These are phyloP conservation scores for Penicillium waksmanii DNA, from an alignment of 495 filamentous ascomycete species.

Conservation along the genomic window DNA sequence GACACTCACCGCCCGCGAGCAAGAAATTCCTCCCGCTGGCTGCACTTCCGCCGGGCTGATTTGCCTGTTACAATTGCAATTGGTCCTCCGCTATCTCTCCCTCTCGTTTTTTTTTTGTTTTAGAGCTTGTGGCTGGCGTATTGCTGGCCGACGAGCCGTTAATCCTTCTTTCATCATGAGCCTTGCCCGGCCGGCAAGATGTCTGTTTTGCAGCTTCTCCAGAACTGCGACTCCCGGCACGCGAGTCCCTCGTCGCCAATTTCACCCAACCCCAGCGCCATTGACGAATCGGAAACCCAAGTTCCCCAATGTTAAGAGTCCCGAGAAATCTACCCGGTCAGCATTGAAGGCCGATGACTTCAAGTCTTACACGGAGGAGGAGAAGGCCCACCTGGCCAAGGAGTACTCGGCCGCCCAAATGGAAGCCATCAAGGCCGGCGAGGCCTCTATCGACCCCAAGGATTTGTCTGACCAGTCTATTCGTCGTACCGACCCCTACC, in stretches of 20 bases:
- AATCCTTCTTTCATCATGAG: slow-evolving; percentile 52
- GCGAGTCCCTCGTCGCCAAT: slow-evolving; percentile 54
- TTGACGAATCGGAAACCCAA: slow-evolving; percentile 43
- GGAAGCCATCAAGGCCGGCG: slow-evolving; percentile 82
- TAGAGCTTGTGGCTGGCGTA: slow-evolving; percentile 29
- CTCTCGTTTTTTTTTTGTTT: slow-evolving; percentile 20
- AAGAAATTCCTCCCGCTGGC: slow-evolving; percentile 42
- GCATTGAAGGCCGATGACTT: slow-evolving; percentile 50
- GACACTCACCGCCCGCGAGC: slow-evolving; percentile 32
- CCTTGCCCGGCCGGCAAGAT: slow-evolving; percentile 59
- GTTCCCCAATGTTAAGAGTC: slow-evolving; percentile 28
- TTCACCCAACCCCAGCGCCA: slow-evolving; percentile 51
- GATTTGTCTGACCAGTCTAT: slow-evolving; percentile 76
- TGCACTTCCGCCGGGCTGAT: slow-evolving; percentile 15
- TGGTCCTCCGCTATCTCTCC: slow-evolving; percentile 3
- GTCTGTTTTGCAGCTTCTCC: slow-evolving; percentile 58
- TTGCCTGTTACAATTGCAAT: slow-evolving; percentile 15
- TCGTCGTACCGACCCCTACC: slow-evolving; percentile 70
- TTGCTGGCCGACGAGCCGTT: slow-evolving; percentile 33
- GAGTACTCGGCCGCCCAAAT: slow-evolving; percentile 82
- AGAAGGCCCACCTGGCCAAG: slow-evolving; percentile 63
- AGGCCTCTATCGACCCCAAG: slow-evolving; percentile 74
- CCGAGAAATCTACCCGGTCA: slow-evolving; percentile 17
- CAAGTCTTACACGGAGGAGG: slow-evolving; percentile 67
- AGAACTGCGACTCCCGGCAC: slow-evolving; percentile 41